Percentiles rank a stretch among this genome's conserved stretches.
phyloP scores from a whole-genome alignment of 176 grass and related monocot species.

The Zoysia pacifica region DNA sequence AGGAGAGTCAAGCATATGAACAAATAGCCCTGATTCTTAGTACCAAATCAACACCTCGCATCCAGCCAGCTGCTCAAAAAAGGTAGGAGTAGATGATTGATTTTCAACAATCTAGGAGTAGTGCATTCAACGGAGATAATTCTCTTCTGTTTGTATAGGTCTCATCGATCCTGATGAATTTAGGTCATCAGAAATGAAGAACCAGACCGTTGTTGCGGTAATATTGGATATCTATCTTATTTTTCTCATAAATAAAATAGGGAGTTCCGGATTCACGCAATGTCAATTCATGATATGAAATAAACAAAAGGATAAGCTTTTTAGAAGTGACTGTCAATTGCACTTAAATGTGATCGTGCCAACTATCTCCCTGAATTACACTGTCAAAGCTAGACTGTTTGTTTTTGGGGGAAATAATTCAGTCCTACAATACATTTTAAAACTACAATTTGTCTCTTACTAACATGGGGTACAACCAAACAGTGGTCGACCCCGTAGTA shows the following conservation, averaged over 20 bases:
- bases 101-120: background rate
- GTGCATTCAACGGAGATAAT: background rate
- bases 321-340: background rate
- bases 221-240: background rate
- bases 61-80: background rate
- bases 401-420: background rate
- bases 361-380: background rate
- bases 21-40: background rate
- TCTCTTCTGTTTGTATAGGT: background rate
- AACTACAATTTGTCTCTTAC: conserved; percentile 12
- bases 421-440: background rate
- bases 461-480: conserved; percentile 20
- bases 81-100: background rate
- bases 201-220: background rate
- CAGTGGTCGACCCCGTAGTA: background rate
- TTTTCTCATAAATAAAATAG: background rate
- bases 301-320: background rate
- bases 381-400: too few species aligned
- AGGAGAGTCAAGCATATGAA: background rate
- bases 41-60: background rate
- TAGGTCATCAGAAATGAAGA: conserved; percentile 10
- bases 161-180: background rate
- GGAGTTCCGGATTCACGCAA: background rate
- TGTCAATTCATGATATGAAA: background rate
- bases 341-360: background rate